These are phyloP conservation scores for Trichoderma hamatum DNA, from an alignment of 2,329 filamentous ascomycete species.

Conservation along the genomic window DNA sequence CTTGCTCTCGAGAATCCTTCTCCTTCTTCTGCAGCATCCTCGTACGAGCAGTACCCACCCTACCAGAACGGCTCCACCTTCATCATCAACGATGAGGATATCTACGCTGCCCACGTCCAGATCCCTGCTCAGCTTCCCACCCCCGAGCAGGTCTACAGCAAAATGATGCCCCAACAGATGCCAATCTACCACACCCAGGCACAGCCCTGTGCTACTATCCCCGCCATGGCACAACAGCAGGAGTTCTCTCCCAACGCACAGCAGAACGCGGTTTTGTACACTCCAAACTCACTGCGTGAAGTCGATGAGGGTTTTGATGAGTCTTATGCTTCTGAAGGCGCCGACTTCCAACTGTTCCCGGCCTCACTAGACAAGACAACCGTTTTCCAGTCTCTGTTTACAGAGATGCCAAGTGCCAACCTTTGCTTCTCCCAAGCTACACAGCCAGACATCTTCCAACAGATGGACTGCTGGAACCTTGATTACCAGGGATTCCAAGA, in stretches of 20 bases:
- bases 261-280: constrained; percentile 69
- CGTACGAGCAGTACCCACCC: constrained; percentile 57
- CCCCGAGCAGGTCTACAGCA: constrained; percentile 47
- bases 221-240: constrained; percentile 45
- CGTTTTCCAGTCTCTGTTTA: constrained; percentile 52
- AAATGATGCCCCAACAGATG: constrained; percentile 49
- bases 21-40: constrained; percentile 42
- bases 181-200: constrained; percentile 36
- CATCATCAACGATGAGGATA: constrained; percentile 62
- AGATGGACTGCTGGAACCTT: constrained; percentile 47
- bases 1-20: constrained; percentile 44
- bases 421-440: constrained; percentile 56
- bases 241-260: constrained; percentile 69
- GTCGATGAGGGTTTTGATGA: constrained; percentile 70
- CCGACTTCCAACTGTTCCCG: constrained; percentile 68
- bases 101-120: constrained; percentile 62
- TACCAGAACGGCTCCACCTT: constrained; percentile 66
- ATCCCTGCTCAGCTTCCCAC: constrained; percentile 54
- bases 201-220: constrained; percentile 35
- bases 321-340: constrained; percentile 48
- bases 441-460: constrained; percentile 55
- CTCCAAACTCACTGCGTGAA: constrained; percentile 62
- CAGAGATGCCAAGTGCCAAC: constrained; percentile 53
- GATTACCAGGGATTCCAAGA: constrained; percentile 38
- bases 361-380: constrained; percentile 45